These are phyloP conservation scores for Mycena filopes DNA, from an alignment of 768 basidiomycete genomes.

Conservation along the genomic window DNA sequence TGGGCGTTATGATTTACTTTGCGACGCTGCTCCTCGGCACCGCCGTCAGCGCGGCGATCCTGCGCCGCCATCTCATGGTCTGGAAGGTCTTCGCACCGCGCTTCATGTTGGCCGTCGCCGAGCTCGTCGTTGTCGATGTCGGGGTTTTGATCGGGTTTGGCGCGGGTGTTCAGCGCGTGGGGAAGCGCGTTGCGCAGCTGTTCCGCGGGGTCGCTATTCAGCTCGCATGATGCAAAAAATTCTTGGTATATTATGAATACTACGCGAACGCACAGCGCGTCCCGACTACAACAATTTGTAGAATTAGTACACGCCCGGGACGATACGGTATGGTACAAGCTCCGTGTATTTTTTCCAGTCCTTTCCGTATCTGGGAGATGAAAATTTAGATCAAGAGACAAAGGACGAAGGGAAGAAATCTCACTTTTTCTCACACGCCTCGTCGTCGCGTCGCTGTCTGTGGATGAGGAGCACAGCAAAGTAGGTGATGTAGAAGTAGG, in stretches of 20 bases:
- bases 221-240: neutral
- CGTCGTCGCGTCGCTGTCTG: slow-evolving; percentile 91
- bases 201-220: slow-evolving; percentile 32
- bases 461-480: slow-evolving; percentile 92
- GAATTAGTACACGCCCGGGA: slow-evolving; percentile 72
- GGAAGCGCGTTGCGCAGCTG: slow-evolving; percentile 38
- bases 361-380: slow-evolving; percentile 76
- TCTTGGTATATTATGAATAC: too few species aligned
- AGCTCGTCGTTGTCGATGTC: slow-evolving; percentile 76
- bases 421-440: slow-evolving; percentile 89
- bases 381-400: slow-evolving; percentile 10
- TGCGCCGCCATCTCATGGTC: slow-evolving; percentile 93
- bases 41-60: slow-evolving; percentile 76
- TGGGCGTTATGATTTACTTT: slow-evolving; percentile 81
- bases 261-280: neutral
- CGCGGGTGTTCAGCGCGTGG: slow-evolving; percentile 63
- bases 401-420: slow-evolving; percentile 38
- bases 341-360: slow-evolving; percentile 86
- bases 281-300: neutral
- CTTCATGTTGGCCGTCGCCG: slow-evolving; percentile 82
- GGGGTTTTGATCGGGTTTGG: slow-evolving; percentile 72
- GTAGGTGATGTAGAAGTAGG: slow-evolving; percentile 94
- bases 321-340: slow-evolving; percentile 77
- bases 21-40: slow-evolving; percentile 71
- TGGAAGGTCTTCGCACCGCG: slow-evolving; percentile 99